Base-by-base conservation (phyloP, 441 rosid genomes). In the Eruca vesicaria region DNA sequence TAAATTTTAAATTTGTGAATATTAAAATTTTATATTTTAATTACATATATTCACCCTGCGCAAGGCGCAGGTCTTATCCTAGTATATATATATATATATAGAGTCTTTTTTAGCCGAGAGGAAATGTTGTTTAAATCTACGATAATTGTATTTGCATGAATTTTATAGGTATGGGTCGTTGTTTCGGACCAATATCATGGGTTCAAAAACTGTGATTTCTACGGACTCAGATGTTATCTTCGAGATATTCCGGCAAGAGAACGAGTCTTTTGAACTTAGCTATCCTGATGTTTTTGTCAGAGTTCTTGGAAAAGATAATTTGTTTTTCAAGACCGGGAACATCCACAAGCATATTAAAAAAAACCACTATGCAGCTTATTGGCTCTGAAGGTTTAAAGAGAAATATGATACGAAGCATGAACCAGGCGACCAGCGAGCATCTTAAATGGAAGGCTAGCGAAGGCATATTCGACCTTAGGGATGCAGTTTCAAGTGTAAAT, bases 101-200 rank as follows among this genome's bases (percentile, higher is more conserved):
- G 28, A 53, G 9, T 19, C 58, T 10, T 21, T 10, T 11, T 55
- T 56, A 56, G 16, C 59, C 1, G 3, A 20, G 59, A 53, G 59
- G 3, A 53, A 53, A 20, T 10, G 28, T 53, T 53, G 58, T 53
- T 53, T 53, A 53, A 18, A 50, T 45, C 14, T 53, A 56, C 15
- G 31, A 21, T 11, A 21, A 0, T 5, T 21, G 32, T 21, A 29
- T 56, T 55, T 21, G 15, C 3, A 55, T 10, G 59, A 55, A 11
- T 23, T 23, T 56, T 56, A 1, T 2, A 86, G 90, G 52, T 84
- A 81, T 12, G 87, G 87, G 14, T 72, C 79, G 2, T 69, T 85
- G 14, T 86, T 83, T 43, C 63, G 69, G 32, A 82, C 86, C 0
- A 85, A 66, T 45, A 1, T 86, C 31, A 75, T 75, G 1, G 88